Base-by-base conservation (phyloP, 2,329 filamentous ascomycete genomes). In the Escovopsis sp. region DNA sequence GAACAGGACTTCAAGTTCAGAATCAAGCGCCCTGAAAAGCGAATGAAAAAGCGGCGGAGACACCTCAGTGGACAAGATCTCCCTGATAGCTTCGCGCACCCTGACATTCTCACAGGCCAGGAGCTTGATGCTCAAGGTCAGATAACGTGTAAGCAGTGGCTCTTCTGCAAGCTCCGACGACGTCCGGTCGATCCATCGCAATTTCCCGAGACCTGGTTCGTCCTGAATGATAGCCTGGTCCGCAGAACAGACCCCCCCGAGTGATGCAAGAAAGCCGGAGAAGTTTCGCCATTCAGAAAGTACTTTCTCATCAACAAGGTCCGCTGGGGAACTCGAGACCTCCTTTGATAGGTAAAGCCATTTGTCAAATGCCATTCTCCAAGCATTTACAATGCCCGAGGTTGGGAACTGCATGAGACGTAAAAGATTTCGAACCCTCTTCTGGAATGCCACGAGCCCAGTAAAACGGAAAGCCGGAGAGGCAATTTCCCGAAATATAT, bases 371-470 rank as follows among this genome's bases (percentile, higher is more conserved):
- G 76, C 74, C 14, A 66, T 64, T 50, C 80, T 76, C 79, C 79
- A 83, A 3, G 79, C 77, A 43, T 71, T 69, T 25, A 83, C 59
- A 40, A 83, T 80, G n/a, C 76, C 77, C n/a, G 65, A 62, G 10
- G 74, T 79, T 15, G 79, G 79, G 47, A 70, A 71, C 39, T 73
- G 68, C 62, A 81, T 72, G 38, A 70, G 70, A 20, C 75, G 65
- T 16, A 82, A 55, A 29, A 81, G 64, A 11, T 67, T 66, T 36
- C 78, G 69, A 29, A 78, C 67, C 34, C 78, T 68, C 52, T 81
- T 81, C 49, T 83, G 79, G 51, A 83, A 83, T 2, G 78, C 79
- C 10, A 82, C 79, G 7, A 81, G 59, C 1, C 79, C 79, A 7
- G 79, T 82, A 50, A 82, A 79, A 25, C 75, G 67, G 51, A 81